Evolutionary conservation across 441 rosid genomes (phyloP), one percentile per base, ranked within the genome.

Genomic region (Eruca vesicaria): DNA sequence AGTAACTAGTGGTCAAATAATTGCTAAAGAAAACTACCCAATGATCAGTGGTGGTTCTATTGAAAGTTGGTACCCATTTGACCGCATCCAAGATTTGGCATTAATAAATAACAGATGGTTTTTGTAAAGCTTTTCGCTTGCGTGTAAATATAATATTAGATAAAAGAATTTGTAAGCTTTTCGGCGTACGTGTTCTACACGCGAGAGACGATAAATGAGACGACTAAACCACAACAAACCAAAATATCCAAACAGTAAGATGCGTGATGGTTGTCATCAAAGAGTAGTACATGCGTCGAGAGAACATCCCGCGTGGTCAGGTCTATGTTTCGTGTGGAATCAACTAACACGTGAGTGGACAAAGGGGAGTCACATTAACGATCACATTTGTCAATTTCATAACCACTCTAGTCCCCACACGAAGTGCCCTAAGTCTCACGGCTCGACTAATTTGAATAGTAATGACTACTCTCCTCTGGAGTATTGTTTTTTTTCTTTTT

Each of bases 281-380:
- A 50, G 69, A 28, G 31, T 28, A 68, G 8, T 55, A 78, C 70
- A 76, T 76, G 72, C 69, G 76, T 80, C 63, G 6, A 73, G 18
- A 0, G 43, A 58, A 31, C 59, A 72, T 80, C 75, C 45, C 5
- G 77, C 72, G 72, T 31, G 76, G 64, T 82, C 70, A 65, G 71
- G 74, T 78, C 73, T 62, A 68, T 59, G 53, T 79, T 78, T 35
- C 84, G 86, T 86, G 82, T 73, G 64, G 75, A 64, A 63, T 68
- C 81, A 82, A 83, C 78, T 41, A 75, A 78, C 43, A 41, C 50
- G 2, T 66, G 76, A 60, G 68, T 66, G 72, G 80, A 72, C 69
- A 67, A 41, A 38, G 36, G 56, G 36, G 20, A 61, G 87, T 86
- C 89, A 29, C 81, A 2, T 76, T 73, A 5, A 9, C 82, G 75